Conservation (phyloP, 768 basidiomycete species). For the Tylopilus subfusipes region DNA sequence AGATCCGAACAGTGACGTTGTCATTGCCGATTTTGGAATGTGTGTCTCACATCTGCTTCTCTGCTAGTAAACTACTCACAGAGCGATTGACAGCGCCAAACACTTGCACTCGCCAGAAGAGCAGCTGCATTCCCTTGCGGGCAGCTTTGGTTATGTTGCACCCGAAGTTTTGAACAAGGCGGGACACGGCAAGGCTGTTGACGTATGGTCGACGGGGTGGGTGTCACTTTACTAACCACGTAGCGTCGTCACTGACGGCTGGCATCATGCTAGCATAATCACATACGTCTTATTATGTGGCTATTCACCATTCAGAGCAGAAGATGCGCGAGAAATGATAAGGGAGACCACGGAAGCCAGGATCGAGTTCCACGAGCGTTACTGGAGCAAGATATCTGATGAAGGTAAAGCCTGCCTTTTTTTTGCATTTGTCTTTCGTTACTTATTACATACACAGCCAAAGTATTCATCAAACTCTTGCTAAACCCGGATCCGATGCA, state of each 20-base stretch:
- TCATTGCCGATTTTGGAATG: slow-evolving; percentile 98
- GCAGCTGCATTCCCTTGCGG: slow-evolving; percentile 67
- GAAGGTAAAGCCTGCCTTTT: slow-evolving; percentile 51
- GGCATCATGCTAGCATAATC: slow-evolving; percentile 62
- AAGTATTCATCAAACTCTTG: slow-evolving; percentile 72
- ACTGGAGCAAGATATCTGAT: slow-evolving; percentile 86
- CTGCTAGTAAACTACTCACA: neutral
- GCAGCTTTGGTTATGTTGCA: slow-evolving; percentile 87
- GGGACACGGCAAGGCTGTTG: slow-evolving; percentile 92
- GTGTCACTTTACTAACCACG: slow-evolving; percentile 19
- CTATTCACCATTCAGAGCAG: slow-evolving; percentile 90
- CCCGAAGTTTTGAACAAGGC: slow-evolving; percentile 78
- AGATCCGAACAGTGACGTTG: slow-evolving; percentile 75
- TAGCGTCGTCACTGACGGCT: neutral
- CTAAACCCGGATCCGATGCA: slow-evolving; percentile 66
- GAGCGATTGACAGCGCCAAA: slow-evolving; percentile 58
- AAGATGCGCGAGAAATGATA: slow-evolving; percentile 69
- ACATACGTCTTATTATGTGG: slow-evolving; percentile 94
- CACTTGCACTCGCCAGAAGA: slow-evolving; percentile 72
- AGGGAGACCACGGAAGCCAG: slow-evolving; percentile 82
- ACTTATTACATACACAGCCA: slow-evolving; percentile 49
- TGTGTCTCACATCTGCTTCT: slow-evolving; percentile 34
- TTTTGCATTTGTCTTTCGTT: neutral
- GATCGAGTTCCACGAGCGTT: slow-evolving; percentile 89
- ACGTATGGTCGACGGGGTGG: slow-evolving; percentile 91